These are phyloP conservation scores for Haplosporangium sp. DNA, from an alignment of 371 early-diverging fungal species.

Conservation along the genomic window DNA sequence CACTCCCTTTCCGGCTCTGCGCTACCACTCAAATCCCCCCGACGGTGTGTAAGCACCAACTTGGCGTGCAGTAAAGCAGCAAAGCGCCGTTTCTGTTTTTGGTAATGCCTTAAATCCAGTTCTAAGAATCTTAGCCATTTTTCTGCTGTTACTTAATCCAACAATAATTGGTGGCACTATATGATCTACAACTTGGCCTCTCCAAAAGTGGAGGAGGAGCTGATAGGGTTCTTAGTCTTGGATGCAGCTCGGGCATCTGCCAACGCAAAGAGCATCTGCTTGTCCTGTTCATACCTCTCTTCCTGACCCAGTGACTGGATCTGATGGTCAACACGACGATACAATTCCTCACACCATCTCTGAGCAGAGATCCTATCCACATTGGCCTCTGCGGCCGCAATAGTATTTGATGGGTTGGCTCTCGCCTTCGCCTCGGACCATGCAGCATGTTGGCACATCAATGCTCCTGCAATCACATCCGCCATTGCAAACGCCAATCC, in stretches of 20 bases:
- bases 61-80: too few species aligned
- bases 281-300: conserved; percentile 38
- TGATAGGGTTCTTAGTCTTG: background rate
- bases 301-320: conserved; percentile 39
- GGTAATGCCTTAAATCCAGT: too few species aligned
- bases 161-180: background rate
- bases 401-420: conserved; percentile 9
- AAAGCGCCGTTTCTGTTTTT: too few species aligned
- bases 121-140: too few species aligned
- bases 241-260: conserved; percentile 13
- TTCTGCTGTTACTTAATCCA: too few species aligned
- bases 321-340: conserved; percentile 43
- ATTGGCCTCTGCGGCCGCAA: conserved; percentile 21
- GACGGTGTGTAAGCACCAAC: too few species aligned
- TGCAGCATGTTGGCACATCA: conserved; percentile 64
- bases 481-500: conserved; percentile 65
- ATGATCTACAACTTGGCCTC: conserved; percentile 35
- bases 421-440: conserved; percentile 58
- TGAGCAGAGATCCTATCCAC: conserved; percentile 42
- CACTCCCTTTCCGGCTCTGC: too few species aligned
- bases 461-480: conserved; percentile 59
- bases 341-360: conserved; percentile 49
- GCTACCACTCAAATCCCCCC: too few species aligned
- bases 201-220: conserved; percentile 8
- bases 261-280: conserved; percentile 41